These are phyloP conservation scores for Phoenix dactylifera DNA, from an alignment of 176 grass and related monocot species.

Conservation along the genomic window DNA sequence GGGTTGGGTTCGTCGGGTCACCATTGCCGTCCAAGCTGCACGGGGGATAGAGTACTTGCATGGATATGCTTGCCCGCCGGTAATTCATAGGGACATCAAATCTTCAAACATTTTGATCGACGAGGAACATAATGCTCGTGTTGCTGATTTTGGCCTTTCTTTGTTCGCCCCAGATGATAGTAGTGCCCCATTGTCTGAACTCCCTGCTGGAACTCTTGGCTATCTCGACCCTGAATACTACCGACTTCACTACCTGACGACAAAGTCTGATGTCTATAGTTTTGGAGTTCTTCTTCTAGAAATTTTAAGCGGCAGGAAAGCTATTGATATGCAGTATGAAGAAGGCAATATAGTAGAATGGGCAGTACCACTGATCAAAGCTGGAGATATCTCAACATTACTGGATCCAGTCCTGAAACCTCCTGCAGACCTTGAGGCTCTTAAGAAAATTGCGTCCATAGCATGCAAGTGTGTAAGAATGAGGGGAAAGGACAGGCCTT, in stretches of 20 bases:
- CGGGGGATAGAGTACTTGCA: conserved; percentile 91
- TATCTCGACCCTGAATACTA: conserved; percentile 97
- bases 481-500: conserved; percentile 81
- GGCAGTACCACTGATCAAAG: conserved; percentile 82
- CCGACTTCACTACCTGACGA: conserved; percentile 94
- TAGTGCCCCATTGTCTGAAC: conserved; percentile 68
- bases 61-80: conserved; percentile 93
- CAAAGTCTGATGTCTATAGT: conserved; percentile 93
- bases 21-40: conserved; percentile 96
- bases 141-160: conserved; percentile 88
- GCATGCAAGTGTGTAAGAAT: conserved; percentile 95
- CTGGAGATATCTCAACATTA: conserved; percentile 64
- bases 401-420: conserved; percentile 66
- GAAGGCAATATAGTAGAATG: conserved; percentile 99
- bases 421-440: conserved; percentile 67
- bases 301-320: conserved; percentile 87
- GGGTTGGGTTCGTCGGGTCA: conserved; percentile 79
- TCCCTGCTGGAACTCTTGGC: conserved; percentile 86
- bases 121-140: conserved; percentile 92
- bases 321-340: conserved; percentile 93
- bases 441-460: conserved; percentile 90
- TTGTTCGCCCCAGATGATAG: conserved; percentile 86
- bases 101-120: conserved; percentile 98
- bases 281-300: conserved; percentile 93
- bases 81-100: conserved; percentile 97